phyloP scores from a whole-genome alignment of 176 grass and related monocot genomes.

The Rhipidocladum racemiflorum region DNA sequence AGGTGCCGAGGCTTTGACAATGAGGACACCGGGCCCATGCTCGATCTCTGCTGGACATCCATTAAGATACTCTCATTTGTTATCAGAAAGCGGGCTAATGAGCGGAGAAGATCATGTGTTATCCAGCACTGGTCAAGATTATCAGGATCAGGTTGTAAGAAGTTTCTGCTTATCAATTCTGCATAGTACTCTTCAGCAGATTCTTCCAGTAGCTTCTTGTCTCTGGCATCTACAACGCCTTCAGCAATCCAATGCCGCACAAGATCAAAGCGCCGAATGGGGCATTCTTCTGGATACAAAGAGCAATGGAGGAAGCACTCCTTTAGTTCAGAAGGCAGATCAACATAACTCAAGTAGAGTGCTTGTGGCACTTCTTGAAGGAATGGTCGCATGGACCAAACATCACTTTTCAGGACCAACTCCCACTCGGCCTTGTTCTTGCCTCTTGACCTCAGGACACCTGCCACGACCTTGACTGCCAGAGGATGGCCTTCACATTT shows the following conservation, averaged over 20 bases:
- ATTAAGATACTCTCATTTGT: slow-evolving; percentile 67
- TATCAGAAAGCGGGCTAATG: slow-evolving; percentile 48
- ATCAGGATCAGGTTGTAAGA: slow-evolving; percentile 53
- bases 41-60: slow-evolving; percentile 40
- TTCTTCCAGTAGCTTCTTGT: slow-evolving; percentile 50
- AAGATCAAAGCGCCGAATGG: slow-evolving; percentile 48
- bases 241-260: slow-evolving; percentile 72
- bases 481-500: slow-evolving; percentile 69
- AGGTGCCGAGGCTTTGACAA: slow-evolving; percentile 56
- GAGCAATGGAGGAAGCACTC: slow-evolving; percentile 80
- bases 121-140: slow-evolving; percentile 57
- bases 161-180: slow-evolving; percentile 67
- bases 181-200: slow-evolving; percentile 58
- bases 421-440: slow-evolving; percentile 53
- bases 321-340: slow-evolving; percentile 69
- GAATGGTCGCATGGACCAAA: slow-evolving; percentile 48
- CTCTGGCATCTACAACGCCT: slow-evolving; percentile 48
- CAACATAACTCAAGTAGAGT: slow-evolving; percentile 62
- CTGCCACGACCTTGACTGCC: slow-evolving; percentile 63
- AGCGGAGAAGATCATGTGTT: slow-evolving; percentile 59
- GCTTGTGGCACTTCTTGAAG: slow-evolving; percentile 55
- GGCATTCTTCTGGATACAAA: slow-evolving; percentile 60
- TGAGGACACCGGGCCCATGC: slow-evolving; percentile 17
- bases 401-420: slow-evolving; percentile 49
- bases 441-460: slow-evolving; percentile 52